Conservation (phyloP, 306 rosid genomes). For the Crataegus laevigata region DNA sequence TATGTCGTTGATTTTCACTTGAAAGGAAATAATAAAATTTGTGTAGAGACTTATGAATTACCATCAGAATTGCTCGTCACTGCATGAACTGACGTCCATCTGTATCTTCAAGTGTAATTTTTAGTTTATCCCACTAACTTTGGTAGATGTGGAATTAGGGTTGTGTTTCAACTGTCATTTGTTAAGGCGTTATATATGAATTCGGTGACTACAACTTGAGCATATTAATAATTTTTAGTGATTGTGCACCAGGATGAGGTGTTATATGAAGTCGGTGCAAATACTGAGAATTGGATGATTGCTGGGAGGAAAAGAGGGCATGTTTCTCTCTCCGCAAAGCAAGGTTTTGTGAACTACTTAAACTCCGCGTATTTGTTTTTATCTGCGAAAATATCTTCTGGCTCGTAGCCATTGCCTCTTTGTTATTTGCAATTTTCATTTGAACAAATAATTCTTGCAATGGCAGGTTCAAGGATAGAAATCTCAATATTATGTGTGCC, state of each 20-base stretch:
- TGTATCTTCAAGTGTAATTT: neutral
- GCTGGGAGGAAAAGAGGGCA: constrained; percentile 99
- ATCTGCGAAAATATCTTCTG: neutral
- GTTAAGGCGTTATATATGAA: neutral
- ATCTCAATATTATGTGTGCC: constrained; percentile 87
- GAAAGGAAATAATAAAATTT: neutral
- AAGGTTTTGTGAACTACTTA: constrained; percentile 44
- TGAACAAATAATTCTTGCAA: neutral
- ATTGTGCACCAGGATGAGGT: constrained; percentile 62
- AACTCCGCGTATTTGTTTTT: neutral
- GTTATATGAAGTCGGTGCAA: constrained; percentile 77
- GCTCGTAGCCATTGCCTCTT: neutral
- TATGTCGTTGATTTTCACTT: neutral
- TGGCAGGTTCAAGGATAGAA: constrained; percentile 76
- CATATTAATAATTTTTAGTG: neutral
- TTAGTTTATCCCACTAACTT: neutral
- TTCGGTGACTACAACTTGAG: neutral
- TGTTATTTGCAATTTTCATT: constrained; percentile 6
- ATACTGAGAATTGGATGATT: constrained; percentile 88
- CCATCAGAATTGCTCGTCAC: neutral
- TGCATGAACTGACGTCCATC: neutral
- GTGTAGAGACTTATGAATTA: neutral
- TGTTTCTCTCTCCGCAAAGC: constrained; percentile 56
- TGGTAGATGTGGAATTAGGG: neutral
- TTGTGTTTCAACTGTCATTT: neutral